phyloP scores from a whole-genome alignment of 2,329 filamentous ascomycete genomes.

The Cladorrhinum sp. region DNA sequence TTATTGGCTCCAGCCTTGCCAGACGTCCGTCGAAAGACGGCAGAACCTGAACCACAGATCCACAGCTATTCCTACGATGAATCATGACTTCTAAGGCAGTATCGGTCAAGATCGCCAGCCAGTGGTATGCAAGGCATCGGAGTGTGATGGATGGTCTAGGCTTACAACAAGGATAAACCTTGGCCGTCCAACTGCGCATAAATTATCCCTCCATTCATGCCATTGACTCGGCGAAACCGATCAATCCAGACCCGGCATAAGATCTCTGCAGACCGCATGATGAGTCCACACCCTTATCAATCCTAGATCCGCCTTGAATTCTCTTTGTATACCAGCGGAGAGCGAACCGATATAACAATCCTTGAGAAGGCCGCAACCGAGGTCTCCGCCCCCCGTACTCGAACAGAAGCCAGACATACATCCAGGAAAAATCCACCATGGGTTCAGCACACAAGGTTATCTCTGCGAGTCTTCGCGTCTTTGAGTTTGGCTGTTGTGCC shows the following conservation, averaged over 20 bases:
- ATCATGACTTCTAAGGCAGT: not conserved
- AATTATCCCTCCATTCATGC: no score
- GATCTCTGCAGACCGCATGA: not conserved
- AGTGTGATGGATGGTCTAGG: not conserved
- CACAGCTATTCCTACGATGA: not conserved
- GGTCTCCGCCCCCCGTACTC: not conserved
- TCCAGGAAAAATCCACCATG: not conserved
- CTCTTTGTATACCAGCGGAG: not conserved
- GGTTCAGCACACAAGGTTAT: constrained; percentile 10
- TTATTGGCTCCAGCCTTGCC: not conserved
- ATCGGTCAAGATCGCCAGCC: not conserved
- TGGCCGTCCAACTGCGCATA: no score
- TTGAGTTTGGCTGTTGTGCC: constrained; percentile 3
- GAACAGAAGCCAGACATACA: not conserved
- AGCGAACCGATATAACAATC: not conserved
- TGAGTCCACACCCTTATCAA: not conserved
- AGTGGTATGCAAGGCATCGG: not conserved
- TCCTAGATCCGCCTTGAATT: not conserved
- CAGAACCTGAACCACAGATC: not conserved
- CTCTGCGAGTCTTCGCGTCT: constrained; percentile 5
- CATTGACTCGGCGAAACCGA: not conserved
- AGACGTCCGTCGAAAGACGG: not conserved
- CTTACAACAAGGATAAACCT: no score
- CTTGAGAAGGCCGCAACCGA: not conserved
- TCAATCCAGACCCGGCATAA: not conserved